Percentiles rank a stretch among this genome's conserved stretches.
Evolutionary conservation across 257 asterid species (phyloP).

Genomic region (Forsythia viridissima): DNA sequence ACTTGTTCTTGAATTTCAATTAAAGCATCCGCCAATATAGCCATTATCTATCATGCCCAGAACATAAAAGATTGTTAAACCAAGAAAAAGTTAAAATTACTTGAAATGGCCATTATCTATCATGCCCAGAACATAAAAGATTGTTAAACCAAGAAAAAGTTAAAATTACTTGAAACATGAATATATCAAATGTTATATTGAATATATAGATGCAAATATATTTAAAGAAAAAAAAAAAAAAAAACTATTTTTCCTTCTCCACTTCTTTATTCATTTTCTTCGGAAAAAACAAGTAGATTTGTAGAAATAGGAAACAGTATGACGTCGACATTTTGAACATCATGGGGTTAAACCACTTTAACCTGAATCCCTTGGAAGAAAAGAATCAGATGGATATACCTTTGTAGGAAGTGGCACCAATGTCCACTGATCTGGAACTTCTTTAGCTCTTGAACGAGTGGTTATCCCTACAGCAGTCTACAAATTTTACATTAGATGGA

Average conservation of each 20-base stretch:
- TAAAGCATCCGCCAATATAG: conserved; percentile 78
- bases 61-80: conserved; percentile 20
- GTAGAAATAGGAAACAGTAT: neutral
- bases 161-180: conserved; percentile 5
- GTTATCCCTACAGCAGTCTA: conserved; percentile 78
- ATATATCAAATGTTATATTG: conserved; percentile 2
- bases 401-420: conserved; percentile 71
- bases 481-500: conserved; percentile 25
- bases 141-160: conserved; percentile 12
- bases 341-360: neutral
- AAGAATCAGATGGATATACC: conserved; percentile 42
- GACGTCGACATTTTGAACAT: neutral
- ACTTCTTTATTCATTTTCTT: neutral
- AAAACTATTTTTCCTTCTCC: neutral
- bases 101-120: too few species aligned
- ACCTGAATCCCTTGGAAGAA: neutral
- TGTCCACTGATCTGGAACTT: conserved; percentile 85
- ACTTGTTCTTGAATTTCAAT: conserved; percentile 88
- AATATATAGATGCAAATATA: neutral
- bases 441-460: conserved; percentile 90
- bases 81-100: conserved; percentile 11
- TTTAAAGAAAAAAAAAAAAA: neutral
- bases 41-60: conserved; percentile 58
- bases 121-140: conserved; percentile 22
- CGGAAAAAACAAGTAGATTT: neutral